Conservation (phyloP, 2,329 filamentous ascomycete genomes). For the Acephala macrosclerotiorum region DNA sequence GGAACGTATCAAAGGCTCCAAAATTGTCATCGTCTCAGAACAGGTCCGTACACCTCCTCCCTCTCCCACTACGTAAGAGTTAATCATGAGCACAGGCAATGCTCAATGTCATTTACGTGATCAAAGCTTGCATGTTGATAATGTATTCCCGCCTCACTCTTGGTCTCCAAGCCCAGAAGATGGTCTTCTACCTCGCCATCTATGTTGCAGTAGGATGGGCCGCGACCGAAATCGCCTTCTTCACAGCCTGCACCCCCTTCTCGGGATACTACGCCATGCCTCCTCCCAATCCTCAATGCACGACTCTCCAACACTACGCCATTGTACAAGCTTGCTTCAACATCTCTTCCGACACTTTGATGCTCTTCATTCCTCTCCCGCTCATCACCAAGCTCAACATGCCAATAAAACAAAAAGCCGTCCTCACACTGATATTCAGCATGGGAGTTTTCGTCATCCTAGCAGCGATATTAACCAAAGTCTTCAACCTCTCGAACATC, state of each 20-base stretch:
- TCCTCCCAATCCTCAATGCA: constrained; percentile 58
- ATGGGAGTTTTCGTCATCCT: constrained; percentile 56
- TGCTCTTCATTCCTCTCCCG: constrained; percentile 63
- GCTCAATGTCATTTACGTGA: constrained; percentile 60
- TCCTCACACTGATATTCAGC: constrained; percentile 55
- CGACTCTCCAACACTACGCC: constrained; percentile 61
- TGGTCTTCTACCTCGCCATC: constrained; percentile 54
- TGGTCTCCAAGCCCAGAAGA: constrained; percentile 51
- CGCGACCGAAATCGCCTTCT: constrained; percentile 56
- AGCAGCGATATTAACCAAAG: constrained; percentile 56
- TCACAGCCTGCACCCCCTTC: constrained; percentile 61
- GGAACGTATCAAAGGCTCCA: constrained; percentile 59
- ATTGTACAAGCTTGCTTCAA: constrained; percentile 65
- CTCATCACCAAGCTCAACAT: constrained; percentile 58
- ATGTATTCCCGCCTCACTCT: constrained; percentile 63
- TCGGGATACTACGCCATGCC: constrained; percentile 64
- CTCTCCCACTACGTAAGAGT: constrained; percentile 45
- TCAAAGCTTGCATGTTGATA: constrained; percentile 63
- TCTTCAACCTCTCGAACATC: constrained; percentile 48
- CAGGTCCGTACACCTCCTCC: constrained; percentile 47
- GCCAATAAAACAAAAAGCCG: constrained; percentile 56
- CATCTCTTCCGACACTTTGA: constrained; percentile 63
- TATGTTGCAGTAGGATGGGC: constrained; percentile 58
- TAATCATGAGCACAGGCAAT: constrained; percentile 36
- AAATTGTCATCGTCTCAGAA: constrained; percentile 67